phyloP scores from a whole-genome alignment of 2,329 filamentous ascomycete species.

The Fusarium newnesense region DNA sequence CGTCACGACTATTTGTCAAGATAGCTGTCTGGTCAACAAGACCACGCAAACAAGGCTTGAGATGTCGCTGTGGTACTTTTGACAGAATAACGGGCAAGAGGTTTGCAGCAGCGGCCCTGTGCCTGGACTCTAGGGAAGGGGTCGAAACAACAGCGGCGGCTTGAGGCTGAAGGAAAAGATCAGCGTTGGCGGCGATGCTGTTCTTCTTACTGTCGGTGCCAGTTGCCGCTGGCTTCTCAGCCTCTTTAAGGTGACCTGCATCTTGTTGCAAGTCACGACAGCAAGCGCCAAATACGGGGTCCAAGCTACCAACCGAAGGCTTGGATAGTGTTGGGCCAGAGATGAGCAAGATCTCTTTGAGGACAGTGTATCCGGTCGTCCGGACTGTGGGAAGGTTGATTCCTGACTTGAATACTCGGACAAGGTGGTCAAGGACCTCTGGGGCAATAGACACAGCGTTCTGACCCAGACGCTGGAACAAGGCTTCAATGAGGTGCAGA shows the following conservation, averaged over 20 bases:
- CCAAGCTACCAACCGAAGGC: conserved; percentile 70
- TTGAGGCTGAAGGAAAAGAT: conserved; percentile 70
- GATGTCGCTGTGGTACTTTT: conserved; percentile 70
- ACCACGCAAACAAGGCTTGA: conserved; percentile 77
- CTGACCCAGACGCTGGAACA: conserved; percentile 68
- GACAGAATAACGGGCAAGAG: conserved; percentile 73
- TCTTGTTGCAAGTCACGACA: conserved; percentile 78
- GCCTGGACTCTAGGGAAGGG: conserved; percentile 53
- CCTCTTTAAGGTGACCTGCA: conserved; percentile 58
- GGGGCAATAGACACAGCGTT: conserved; percentile 69
- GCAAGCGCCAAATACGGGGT: conserved; percentile 71
- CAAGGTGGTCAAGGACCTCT: conserved; percentile 75
- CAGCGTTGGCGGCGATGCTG: conserved; percentile 69
- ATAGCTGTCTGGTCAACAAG: conserved; percentile 86
- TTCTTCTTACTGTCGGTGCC: conserved; percentile 52
- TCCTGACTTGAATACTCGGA: conserved; percentile 74
- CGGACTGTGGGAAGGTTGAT: conserved; percentile 66
- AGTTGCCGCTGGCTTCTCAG: conserved; percentile 47
- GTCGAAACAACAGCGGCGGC: conserved; percentile 46
- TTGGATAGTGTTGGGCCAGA: conserved; percentile 76
- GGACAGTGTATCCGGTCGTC: conserved; percentile 67
- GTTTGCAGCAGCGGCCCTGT: conserved; percentile 65
- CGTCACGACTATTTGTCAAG: conserved; percentile 72
- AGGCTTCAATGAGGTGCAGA: conserved; percentile 68
- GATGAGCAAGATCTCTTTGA: conserved; percentile 66